Percentiles rank a stretch among this genome's conserved stretches.
phyloP scores from a whole-genome alignment of 2,329 filamentous ascomycete species.

The Colletotrichum tofieldiae region DNA sequence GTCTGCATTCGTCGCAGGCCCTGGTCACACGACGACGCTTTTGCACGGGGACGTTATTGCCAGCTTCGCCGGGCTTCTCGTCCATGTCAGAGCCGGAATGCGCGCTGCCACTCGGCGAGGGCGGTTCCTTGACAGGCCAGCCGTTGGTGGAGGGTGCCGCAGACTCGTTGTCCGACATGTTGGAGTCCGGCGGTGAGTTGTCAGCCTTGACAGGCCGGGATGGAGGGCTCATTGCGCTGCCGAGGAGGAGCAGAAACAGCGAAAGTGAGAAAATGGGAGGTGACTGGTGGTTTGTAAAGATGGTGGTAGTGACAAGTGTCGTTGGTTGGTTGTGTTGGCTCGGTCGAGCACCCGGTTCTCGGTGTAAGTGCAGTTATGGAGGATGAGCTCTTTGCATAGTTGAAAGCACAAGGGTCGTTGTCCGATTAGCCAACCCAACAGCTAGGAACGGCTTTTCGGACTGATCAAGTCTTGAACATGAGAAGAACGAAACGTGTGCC shows the following conservation, averaged over 20 bases:
- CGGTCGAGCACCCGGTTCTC: slow-evolving; percentile 37
- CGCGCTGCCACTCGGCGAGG: slow-evolving; percentile 60
- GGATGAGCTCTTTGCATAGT: slow-evolving; percentile 42
- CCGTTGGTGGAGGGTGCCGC: slow-evolving; percentile 53
- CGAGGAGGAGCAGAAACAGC: slow-evolving; percentile 8
- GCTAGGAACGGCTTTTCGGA: slow-evolving; percentile 42
- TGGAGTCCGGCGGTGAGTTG: slow-evolving; percentile 43
- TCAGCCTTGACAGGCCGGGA: slow-evolving; percentile 41
- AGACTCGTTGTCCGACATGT: slow-evolving; percentile 63
- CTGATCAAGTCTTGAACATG: slow-evolving; percentile 42
- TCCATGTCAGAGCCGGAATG: slow-evolving; percentile 61
- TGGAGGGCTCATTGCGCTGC: slow-evolving; percentile 43
- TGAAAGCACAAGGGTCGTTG: slow-evolving; percentile 39
- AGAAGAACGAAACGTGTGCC: slow-evolving; percentile 41
- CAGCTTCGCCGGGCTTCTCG: slow-evolving; percentile 52
- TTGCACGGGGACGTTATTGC: slow-evolving; percentile 73
- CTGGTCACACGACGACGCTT: slow-evolving; percentile 85
- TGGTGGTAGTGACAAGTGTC: background rate
- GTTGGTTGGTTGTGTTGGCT: slow-evolving; percentile 15
- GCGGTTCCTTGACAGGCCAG: slow-evolving; percentile 54
- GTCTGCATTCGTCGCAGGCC: slow-evolving; percentile 86
- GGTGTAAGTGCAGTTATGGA: slow-evolving; percentile 43
- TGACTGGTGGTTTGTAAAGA: slow-evolving; percentile 25
- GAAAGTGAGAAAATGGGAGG: slow-evolving; percentile 5
- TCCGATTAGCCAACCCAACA: slow-evolving; percentile 40